These are phyloP conservation scores for Exophiala sp. DNA, from an alignment of 2,329 filamentous ascomycete species.

Conservation along the genomic window DNA sequence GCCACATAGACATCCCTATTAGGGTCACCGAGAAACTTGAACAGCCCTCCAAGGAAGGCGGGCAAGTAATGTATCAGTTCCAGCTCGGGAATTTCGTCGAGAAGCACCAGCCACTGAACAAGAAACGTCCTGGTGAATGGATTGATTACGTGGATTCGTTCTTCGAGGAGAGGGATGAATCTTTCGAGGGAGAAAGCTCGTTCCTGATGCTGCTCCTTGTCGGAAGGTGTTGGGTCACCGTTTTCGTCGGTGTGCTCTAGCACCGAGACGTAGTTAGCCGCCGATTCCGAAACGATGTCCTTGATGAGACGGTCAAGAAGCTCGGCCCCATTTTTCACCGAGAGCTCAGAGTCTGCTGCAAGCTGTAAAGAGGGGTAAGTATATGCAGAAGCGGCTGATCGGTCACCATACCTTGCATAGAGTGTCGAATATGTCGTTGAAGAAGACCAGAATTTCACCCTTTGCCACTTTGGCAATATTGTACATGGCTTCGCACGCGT, in stretches of 20 bases:
- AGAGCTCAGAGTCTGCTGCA: conserved; percentile 90
- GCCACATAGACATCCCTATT: conserved; percentile 93
- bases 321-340: conserved; percentile 97
- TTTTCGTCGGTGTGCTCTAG: conserved; percentile 61
- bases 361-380: conserved; percentile 55
- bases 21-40: conserved; percentile 87
- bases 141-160: conserved; percentile 90
- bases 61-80: conserved; percentile 91
- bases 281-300: conserved; percentile 92
- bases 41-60: conserved; percentile 81
- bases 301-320: conserved; percentile 91
- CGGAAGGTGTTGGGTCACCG: conserved; percentile 38
- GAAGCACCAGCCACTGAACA: conserved; percentile 89
- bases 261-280: conserved; percentile 89
- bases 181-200: conserved; percentile 85
- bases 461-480: conserved; percentile 99
- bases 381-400: background rate
- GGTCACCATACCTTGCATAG: conserved; percentile 73
- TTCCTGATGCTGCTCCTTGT: conserved; percentile 44
- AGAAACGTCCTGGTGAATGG: conserved; percentile 93
- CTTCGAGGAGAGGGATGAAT: conserved; percentile 90
- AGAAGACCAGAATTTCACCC: conserved; percentile 93
- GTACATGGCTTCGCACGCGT: conserved; percentile 99
- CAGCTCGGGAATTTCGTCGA: conserved; percentile 94
- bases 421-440: conserved; percentile 97